phyloP scores from a whole-genome alignment of 306 rosid genomes.

The Glycyrrhiza uralensis region DNA sequence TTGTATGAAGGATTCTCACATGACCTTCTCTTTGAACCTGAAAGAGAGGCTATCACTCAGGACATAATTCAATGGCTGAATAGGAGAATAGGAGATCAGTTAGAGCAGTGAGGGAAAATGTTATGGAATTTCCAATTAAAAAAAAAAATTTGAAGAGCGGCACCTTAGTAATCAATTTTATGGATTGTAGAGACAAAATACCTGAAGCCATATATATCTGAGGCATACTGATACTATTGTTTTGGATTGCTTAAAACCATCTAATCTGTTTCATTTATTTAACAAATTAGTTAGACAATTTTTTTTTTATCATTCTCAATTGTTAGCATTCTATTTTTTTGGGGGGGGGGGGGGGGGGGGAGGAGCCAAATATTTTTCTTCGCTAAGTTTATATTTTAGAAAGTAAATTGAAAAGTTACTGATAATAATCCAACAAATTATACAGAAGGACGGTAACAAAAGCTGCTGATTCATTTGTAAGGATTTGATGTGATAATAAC shows the following conservation, averaged over 20 bases:
- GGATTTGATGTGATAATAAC: neutral
- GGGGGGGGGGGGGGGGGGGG: too few species aligned
- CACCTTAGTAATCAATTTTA: neutral
- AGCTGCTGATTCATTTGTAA: neutral
- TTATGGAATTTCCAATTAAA: neutral
- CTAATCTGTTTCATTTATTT: neutral
- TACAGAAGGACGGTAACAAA: too few species aligned
- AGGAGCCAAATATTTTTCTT: too few species aligned
- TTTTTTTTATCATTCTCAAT: neutral
- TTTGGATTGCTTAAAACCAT: constrained; percentile 5
- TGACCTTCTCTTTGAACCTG: constrained; percentile 88
- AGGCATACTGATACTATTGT: neutral
- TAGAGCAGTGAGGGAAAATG: neutral
- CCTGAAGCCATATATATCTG: neutral
- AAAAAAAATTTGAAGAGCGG: neutral
- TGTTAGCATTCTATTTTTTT: neutral
- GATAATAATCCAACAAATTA: too few species aligned
- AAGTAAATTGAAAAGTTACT: too few species aligned
- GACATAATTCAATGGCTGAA: constrained; percentile 75
- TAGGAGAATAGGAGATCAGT: constrained; percentile 43
- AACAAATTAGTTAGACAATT: neutral
- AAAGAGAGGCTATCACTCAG: constrained; percentile 47
- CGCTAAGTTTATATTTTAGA: too few species aligned
- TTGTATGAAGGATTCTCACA: constrained; percentile 69
- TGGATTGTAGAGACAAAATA: neutral